Evolutionary conservation across 164 flowering plant species (phyloP).

Genomic region (Tinospora cordifolia): DNA sequence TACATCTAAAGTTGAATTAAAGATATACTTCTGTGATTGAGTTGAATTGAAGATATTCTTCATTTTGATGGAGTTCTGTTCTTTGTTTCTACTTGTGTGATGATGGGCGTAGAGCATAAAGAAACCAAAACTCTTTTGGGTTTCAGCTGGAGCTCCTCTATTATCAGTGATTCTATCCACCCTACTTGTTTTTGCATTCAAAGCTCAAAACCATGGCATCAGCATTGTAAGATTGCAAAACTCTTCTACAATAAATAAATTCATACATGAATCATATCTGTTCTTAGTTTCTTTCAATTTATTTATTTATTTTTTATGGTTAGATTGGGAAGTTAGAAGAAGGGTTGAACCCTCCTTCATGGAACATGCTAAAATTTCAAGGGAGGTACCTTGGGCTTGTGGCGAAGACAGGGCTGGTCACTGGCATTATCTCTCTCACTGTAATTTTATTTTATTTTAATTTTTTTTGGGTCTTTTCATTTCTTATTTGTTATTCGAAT

Average conservation of each 20-base stretch:
- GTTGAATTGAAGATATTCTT: background rate
- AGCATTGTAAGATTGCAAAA: conserved; percentile 45
- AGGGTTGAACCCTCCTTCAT: conserved; percentile 88
- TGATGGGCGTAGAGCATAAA: conserved; percentile 45
- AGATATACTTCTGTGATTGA: no score
- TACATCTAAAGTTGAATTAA: no score
- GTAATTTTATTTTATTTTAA: conserved; percentile 48
- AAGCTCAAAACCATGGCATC: conserved; percentile 67
- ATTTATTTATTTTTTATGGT: background rate
- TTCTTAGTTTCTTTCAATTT: background rate
- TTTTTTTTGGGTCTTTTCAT: no score
- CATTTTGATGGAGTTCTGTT: no score
- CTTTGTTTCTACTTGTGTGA: no score
- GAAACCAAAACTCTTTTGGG: conserved; percentile 86
- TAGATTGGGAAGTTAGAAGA: conserved; percentile 76
- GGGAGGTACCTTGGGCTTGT: conserved; percentile 53
- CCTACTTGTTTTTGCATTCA: conserved; percentile 61
- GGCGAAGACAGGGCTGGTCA: conserved; percentile 74
- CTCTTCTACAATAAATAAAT: background rate
- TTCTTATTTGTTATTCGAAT: background rate
- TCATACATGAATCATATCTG: background rate
- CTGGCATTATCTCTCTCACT: conserved; percentile 91
- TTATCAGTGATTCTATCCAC: conserved; percentile 73
- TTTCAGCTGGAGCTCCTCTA: conserved; percentile 93
- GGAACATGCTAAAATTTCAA: conserved; percentile 60